Evolutionary conservation across 306 rosid species (phyloP).

Genomic region (Fragaria vesca): DNA sequence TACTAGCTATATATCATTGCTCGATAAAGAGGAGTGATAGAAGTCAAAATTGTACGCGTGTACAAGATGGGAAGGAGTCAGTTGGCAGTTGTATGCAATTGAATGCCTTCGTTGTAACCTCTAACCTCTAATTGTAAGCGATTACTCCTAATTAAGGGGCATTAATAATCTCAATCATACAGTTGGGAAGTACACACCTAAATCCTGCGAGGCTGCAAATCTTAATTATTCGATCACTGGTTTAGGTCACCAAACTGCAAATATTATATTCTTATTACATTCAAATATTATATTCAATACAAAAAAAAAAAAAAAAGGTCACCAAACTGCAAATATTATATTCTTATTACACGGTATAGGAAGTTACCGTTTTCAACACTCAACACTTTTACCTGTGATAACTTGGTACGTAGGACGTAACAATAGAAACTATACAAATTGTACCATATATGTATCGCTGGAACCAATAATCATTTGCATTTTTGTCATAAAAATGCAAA

Average conservation of each 20-base stretch:
- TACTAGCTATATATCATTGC: background rate
- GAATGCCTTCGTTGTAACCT: background rate
- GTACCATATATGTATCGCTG: background rate
- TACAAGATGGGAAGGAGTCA: background rate
- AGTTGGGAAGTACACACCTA: background rate
- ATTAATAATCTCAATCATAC: background rate
- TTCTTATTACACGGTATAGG: no score
- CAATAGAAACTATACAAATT: no score
- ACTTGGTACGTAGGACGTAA: no score
- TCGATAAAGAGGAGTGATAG: background rate
- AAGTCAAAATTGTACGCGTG: background rate
- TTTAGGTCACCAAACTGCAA: no score
- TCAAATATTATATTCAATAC: no score
- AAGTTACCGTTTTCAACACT: no score
- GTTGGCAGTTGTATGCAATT: slow-evolving; percentile 1
- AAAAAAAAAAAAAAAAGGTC: no score
- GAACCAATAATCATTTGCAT: background rate
- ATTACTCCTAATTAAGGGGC: background rate
- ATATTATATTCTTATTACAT: no score
- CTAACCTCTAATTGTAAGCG: background rate
- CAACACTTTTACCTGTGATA: no score
- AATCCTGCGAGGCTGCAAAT: background rate
- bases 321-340: no score
- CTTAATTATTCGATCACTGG: no score
- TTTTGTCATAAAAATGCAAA: background rate